Conservation (phyloP, 2,329 filamentous ascomycete species). For the Zymoseptoria ardabiliae region DNA sequence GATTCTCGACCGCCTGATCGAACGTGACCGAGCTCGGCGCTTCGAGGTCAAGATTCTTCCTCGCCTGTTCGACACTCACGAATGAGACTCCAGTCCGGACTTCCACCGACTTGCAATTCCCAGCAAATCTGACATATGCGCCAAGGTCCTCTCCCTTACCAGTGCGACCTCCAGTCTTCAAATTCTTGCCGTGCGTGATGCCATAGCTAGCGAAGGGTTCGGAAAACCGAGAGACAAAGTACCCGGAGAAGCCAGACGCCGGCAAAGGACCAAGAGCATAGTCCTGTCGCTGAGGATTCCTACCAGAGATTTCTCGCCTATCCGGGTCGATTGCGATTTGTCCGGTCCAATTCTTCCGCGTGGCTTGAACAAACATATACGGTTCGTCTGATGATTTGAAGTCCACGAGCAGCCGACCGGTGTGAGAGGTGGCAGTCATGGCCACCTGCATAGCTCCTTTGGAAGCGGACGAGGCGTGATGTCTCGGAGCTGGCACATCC, state of each 20-base stretch:
- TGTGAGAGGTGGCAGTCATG: slow-evolving; percentile 39
- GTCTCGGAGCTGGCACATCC: neutral
- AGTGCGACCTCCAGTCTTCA: slow-evolving; percentile 5
- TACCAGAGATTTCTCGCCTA: slow-evolving; percentile 36
- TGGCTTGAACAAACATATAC: slow-evolving; percentile 40
- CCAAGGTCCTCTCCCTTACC: slow-evolving; percentile 32
- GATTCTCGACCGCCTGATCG: slow-evolving; percentile 34
- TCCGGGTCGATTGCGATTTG: slow-evolving; percentile 33
- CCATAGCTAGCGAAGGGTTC: slow-evolving; percentile 36
- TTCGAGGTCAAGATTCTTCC: slow-evolving; percentile 40
- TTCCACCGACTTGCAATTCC: slow-evolving; percentile 30
- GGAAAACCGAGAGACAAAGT: slow-evolving; percentile 44
- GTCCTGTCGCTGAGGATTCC: slow-evolving; percentile 42
- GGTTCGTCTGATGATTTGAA: slow-evolving; percentile 27
- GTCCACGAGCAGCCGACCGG: slow-evolving; percentile 37
- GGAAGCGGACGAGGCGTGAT: neutral
- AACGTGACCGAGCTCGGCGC: slow-evolving; percentile 33
- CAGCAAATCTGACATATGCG: slow-evolving; percentile 37
- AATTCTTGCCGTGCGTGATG: slow-evolving; percentile 26
- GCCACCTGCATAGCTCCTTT: slow-evolving; percentile 25
- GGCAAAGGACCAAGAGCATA: slow-evolving; percentile 39
- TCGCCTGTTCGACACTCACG: slow-evolving; percentile 42
- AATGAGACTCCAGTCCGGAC: slow-evolving; percentile 44
- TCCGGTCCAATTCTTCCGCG: slow-evolving; percentile 42
- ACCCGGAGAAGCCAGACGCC: slow-evolving; percentile 37